These are phyloP conservation scores for Aspergillus steynii DNA, from an alignment of 495 filamentous ascomycete genomes.

Conservation along the genomic window DNA sequence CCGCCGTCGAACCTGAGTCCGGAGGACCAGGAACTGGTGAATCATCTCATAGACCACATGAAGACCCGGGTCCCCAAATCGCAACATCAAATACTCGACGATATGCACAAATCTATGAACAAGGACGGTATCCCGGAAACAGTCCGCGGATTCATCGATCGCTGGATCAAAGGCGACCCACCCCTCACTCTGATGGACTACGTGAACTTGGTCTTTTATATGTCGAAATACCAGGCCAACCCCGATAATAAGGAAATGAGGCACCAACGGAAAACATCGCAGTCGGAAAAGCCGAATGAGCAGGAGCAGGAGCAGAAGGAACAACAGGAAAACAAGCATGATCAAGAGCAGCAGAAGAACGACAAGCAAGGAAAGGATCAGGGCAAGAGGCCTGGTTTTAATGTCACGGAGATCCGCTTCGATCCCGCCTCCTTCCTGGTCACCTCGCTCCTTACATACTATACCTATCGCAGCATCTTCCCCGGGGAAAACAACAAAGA, in stretches of 20 bases:
- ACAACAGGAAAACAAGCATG: slow-evolving; percentile 23
- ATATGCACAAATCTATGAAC: slow-evolving; percentile 33
- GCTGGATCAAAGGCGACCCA: slow-evolving; percentile 28
- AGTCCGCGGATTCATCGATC: slow-evolving; percentile 32
- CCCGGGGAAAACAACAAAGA: slow-evolving; percentile 70
- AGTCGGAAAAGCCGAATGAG: slow-evolving; percentile 18
- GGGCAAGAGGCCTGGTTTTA: slow-evolving; percentile 19
- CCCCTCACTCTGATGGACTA: slow-evolving; percentile 42
- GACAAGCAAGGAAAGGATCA: slow-evolving; percentile 23
- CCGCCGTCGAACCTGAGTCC: slow-evolving; percentile 33
- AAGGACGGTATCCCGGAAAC: slow-evolving; percentile 35
- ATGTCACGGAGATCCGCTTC: slow-evolving; percentile 51
- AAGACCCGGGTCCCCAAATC: slow-evolving; percentile 30
- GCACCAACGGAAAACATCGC: slow-evolving; percentile 35
- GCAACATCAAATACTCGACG: slow-evolving; percentile 29
- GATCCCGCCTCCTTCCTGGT: slow-evolving; percentile 58
- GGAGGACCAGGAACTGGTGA: slow-evolving; percentile 38
- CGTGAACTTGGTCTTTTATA: slow-evolving; percentile 34
- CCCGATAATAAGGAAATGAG: slow-evolving; percentile 50
- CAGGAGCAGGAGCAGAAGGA: slow-evolving; percentile 25
- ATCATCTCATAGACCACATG: slow-evolving; percentile 32
- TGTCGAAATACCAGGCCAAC: slow-evolving; percentile 40
- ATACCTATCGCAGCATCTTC: slow-evolving; percentile 59
- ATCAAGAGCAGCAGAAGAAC: slow-evolving; percentile 28
- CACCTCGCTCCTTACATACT: slow-evolving; percentile 60